Base-by-base conservation (phyloP, 1,139 yeast species). In the Pichia sp. region DNA sequence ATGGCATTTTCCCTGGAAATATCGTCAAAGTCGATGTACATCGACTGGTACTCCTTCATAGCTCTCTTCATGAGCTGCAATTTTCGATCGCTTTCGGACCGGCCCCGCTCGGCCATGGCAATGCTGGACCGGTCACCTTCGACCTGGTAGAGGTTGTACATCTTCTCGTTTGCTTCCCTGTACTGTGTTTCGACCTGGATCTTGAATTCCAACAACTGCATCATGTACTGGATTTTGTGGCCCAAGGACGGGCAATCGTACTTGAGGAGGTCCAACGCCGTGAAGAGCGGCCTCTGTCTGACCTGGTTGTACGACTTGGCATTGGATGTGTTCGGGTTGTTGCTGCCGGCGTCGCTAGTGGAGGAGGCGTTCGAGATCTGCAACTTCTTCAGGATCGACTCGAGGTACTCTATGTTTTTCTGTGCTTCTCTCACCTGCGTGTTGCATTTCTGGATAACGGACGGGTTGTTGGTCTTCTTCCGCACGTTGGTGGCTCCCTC, bases 161-260 rank as follows among this genome's bases (percentile, higher is more conserved):
- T 81, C 69, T 92, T 93, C 62, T 89, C 95, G 62, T 90, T 90
- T 15, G 98, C 98, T 60, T 85, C 95, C 63, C 86, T 84, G 71
- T 92, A 93, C 71, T 93, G 96, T 65, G 88, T 84, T 70, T 93
- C 99, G 45, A 93, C 96, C 66, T 92, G 95, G 52, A 92, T 77
- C 70, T 93, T 93, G 71, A 92, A 90, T 67, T 90, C 97, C 55
- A 93, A 76, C 69, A 90, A 96, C 71, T 90, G 97, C 55, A 93
- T 78, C 98, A 93, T 92, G 64, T 88, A 85, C 70, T 90, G 97
- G 65, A 93, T 93, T 61, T 95, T 82, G 65, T 93, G 97, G n/a
- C 97, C 97, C 63, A 93, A 75, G 1, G 96, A 88, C 0, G 97
- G 97, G 63, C 97, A 89, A 64, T 93, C 97, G 67, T 90, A 90